These are phyloP conservation scores for Pulveroboletus sp. DNA, from an alignment of 768 basidiomycete genomes.

Conservation along the genomic window DNA sequence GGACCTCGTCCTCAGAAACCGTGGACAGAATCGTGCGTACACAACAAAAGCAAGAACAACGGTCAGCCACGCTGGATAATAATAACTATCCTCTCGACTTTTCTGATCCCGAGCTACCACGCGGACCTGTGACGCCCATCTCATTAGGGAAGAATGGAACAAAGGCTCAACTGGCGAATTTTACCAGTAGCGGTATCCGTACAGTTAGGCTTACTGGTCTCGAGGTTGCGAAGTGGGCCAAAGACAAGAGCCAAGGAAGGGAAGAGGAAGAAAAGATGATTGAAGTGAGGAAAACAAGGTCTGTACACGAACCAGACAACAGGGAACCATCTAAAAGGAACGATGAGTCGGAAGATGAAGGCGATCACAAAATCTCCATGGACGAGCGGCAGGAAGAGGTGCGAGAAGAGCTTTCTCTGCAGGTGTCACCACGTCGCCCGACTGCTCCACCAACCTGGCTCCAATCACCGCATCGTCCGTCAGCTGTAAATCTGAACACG, in stretches of 20 bases:
- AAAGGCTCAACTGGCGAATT: conserved; percentile 7
- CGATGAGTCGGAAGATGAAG: conserved; percentile 9
- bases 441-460: conserved; percentile 34
- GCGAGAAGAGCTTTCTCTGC: conserved; percentile 40
- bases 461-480: conserved; percentile 36
- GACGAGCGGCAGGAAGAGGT: conserved; percentile 18
- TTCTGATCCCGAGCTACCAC: conserved; percentile 30
- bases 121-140: conserved; percentile 31
- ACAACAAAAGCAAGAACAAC: conserved; percentile 6
- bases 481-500: conserved; percentile 21
- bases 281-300: conserved; percentile 44
- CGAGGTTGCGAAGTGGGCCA: conserved; percentile 50
- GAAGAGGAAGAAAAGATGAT: conserved; percentile 22
- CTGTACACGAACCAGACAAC: conserved; percentile 29
- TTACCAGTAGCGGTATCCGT: conserved; percentile 15
- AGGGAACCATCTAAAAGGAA: conserved; percentile 21
- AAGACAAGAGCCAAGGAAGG: conserved; percentile 34
- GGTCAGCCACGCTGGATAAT: conserved; percentile 14
- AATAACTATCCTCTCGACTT: conserved; percentile 14
- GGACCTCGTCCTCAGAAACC: conserved; percentile 7
- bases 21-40: neutral
- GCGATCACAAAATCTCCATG: neutral
- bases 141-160: conserved; percentile 21
- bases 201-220: conserved; percentile 49
- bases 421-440: conserved; percentile 53